Evolutionary conservation across 495 filamentous ascomycete species (phyloP).

Genomic region (Podospora australis): DNA sequence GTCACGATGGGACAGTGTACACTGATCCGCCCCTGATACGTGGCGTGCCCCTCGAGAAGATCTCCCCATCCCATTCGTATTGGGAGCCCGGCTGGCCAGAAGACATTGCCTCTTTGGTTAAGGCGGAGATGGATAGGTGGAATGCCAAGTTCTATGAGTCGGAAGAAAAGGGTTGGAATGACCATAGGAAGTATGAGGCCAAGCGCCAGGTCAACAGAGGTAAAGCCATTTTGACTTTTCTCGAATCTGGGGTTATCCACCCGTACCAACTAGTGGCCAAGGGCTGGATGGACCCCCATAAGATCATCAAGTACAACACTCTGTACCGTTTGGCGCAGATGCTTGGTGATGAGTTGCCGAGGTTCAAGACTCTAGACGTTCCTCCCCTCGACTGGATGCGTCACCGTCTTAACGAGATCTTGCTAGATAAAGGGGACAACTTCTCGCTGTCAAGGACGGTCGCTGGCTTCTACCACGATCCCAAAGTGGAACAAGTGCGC

Average conservation of each 20-base stretch:
- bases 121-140: constrained; percentile 18
- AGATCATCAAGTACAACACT: constrained; percentile 42
- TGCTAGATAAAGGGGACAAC: constrained; percentile 26
- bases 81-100: constrained; percentile 40
- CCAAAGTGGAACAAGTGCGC: constrained; percentile 33
- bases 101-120: constrained; percentile 17
- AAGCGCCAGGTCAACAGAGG: constrained; percentile 43
- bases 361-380: constrained; percentile 38
- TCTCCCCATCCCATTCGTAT: constrained; percentile 35
- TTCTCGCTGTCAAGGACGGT: constrained; percentile 37
- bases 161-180: background rate
- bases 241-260: constrained; percentile 36
- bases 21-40: constrained; percentile 36
- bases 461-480: constrained; percentile 40
- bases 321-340: constrained; percentile 41
- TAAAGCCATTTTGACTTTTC: constrained; percentile 35
- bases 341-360: constrained; percentile 38
- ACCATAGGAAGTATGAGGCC: constrained; percentile 35
- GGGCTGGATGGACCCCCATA: constrained; percentile 28
- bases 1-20: constrained; percentile 33
- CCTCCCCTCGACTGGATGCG: constrained; percentile 43
- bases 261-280: constrained; percentile 44
- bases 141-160: background rate
- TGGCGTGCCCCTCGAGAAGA: constrained; percentile 40
- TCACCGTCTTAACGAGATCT: constrained; percentile 39